Evolutionary conservation across 2,329 filamentous ascomycete genomes (phyloP).

Genomic region (Rasamsonia emersonii): DNA sequence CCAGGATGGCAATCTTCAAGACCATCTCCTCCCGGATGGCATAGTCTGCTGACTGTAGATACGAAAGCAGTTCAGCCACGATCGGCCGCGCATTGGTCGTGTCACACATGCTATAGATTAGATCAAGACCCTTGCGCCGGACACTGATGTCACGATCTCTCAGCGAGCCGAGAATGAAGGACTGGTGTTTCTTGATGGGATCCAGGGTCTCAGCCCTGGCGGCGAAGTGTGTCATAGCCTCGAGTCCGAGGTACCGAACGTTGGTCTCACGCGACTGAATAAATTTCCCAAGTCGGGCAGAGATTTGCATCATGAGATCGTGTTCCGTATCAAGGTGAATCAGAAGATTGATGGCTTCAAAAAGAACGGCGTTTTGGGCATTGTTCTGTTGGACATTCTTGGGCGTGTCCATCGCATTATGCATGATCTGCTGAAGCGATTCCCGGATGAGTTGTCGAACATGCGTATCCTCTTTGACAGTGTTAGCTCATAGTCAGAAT

Average conservation of each 20-base stretch:
- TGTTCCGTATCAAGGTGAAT: slow-evolving; percentile 96
- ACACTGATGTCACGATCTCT: slow-evolving; percentile 97
- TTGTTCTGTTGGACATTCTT: slow-evolving; percentile 99
- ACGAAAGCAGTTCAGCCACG: slow-evolving; percentile 85
- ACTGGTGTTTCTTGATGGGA: slow-evolving; percentile 96
- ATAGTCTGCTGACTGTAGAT: slow-evolving; percentile 93
- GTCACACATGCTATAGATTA: slow-evolving; percentile 99
- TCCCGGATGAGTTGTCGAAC: slow-evolving; percentile 86
- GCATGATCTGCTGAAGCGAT: slow-evolving; percentile 82
- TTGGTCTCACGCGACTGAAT: slow-evolving; percentile 97
- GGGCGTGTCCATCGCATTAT: slow-evolving; percentile 82
- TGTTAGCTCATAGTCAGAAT: slow-evolving; percentile 5
- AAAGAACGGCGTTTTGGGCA: slow-evolving; percentile 93
- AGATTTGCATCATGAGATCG: slow-evolving; percentile 92
- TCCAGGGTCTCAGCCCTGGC: slow-evolving; percentile 88
- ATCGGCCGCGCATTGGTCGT: slow-evolving; percentile 87
- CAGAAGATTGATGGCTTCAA: slow-evolving; percentile 96
- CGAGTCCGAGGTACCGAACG: slow-evolving; percentile 87
- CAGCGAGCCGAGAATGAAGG: slow-evolving; percentile 87
- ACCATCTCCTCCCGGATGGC: slow-evolving; percentile 99
- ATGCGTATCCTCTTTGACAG: slow-evolving; percentile 69
- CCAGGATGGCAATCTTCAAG: slow-evolving; percentile 94
- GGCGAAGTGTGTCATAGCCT: slow-evolving; percentile 97
- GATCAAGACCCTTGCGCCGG: slow-evolving; percentile 84
- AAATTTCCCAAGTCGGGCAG: slow-evolving; percentile 80